Percentiles rank a stretch among this genome's conserved stretches.
phyloP scores from a whole-genome alignment of 139 green algal species.

The Tetradesmus lagerheimii region DNA sequence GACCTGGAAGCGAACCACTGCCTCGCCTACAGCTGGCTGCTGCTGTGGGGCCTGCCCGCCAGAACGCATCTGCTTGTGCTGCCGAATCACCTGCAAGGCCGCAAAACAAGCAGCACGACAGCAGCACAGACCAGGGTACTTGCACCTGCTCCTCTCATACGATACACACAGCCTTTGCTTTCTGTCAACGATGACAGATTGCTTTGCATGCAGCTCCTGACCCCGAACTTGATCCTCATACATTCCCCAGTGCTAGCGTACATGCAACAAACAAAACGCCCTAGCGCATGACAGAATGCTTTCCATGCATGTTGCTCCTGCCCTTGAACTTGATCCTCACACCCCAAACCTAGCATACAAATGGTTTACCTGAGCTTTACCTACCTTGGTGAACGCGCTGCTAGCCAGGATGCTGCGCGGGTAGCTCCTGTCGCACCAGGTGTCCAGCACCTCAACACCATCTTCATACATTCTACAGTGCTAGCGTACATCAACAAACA shows the following conservation, averaged over 20 bases:
- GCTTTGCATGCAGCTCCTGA: neutral
- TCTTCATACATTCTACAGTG: no score
- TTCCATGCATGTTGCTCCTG: no score
- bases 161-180: neutral
- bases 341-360: no score
- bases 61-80: constrained; percentile 37
- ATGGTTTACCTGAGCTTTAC: no score
- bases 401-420: constrained; percentile 56
- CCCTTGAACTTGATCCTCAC: no score
- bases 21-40: constrained; percentile 50
- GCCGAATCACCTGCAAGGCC: constrained; percentile 21
- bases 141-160: no score
- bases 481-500: neutral
- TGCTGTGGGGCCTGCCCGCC: constrained; percentile 23
- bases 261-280: neutral
- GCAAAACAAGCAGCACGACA: neutral
- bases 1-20: constrained; percentile 69
- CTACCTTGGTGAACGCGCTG: constrained; percentile 65
- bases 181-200: no score
- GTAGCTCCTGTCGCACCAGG: constrained; percentile 47
- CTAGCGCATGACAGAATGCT: no score
- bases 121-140: neutral
- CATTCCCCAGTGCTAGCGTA: no score
- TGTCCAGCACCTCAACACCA: no score
- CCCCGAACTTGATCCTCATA: no score